These are phyloP conservation scores for Didymella glomerata DNA, from an alignment of 2,329 filamentous ascomycete species.

Conservation along the genomic window DNA sequence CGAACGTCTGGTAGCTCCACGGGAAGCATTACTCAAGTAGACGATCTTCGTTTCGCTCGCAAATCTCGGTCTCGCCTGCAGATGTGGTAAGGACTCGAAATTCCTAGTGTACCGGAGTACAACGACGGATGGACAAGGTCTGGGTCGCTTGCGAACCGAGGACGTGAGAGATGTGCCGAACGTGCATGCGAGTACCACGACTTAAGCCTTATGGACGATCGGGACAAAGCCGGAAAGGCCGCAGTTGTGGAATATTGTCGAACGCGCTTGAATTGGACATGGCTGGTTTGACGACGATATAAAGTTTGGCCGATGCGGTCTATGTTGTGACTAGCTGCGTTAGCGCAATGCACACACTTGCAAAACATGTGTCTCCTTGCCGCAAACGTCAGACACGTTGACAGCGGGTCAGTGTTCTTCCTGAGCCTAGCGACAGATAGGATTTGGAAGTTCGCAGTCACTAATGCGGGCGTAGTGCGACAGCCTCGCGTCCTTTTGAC, in stretches of 20 bases:
- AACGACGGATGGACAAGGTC: background rate
- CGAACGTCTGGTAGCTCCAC: conserved; percentile 1
- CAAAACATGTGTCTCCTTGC: conserved; percentile 16
- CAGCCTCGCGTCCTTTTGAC: conserved; percentile 20
- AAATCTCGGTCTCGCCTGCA: conserved; percentile 8
- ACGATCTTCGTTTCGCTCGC: conserved; percentile 6
- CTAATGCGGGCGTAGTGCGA: conserved; percentile 27
- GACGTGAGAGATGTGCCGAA: background rate
- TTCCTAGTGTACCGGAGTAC: conserved; percentile 12
- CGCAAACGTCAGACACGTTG: conserved; percentile 29
- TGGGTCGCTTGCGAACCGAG: conserved; percentile 3
- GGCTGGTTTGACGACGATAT: conserved; percentile 28
- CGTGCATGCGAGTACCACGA: background rate
- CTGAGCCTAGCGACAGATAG: conserved; percentile 24
- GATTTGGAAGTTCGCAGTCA: conserved; percentile 21
- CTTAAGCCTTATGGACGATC: conserved; percentile 2
- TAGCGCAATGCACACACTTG: conserved; percentile 22
- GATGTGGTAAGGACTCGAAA: background rate
- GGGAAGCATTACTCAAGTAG: conserved; percentile 3
- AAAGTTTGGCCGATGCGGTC: conserved; percentile 25
- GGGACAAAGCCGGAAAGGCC: conserved; percentile 26
- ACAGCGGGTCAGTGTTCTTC: conserved; percentile 31
- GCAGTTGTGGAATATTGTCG: conserved; percentile 25
- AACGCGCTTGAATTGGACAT: conserved; percentile 6
- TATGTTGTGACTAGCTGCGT: conserved; percentile 21